A percentile compares a stretch with the other conserved stretches of the same genome.
These are phyloP conservation scores for Pichiaceae sp. DNA, from an alignment of 1,139 yeast genomes.

Conservation along the genomic window DNA sequence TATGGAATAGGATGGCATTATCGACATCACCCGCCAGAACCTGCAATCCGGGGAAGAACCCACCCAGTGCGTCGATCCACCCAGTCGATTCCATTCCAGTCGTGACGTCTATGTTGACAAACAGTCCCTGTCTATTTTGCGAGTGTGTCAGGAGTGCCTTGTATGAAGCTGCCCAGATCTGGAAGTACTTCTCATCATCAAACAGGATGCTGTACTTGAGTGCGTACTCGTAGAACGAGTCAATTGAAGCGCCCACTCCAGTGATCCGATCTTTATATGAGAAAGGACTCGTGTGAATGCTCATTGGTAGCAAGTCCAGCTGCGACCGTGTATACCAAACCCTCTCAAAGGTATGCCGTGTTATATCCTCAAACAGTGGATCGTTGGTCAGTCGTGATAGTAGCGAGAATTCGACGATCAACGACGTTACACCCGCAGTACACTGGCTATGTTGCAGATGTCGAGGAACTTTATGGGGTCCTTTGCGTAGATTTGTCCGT, in stretches of 20 bases:
- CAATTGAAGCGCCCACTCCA: constrained; percentile 91
- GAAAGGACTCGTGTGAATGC: constrained; percentile 43
- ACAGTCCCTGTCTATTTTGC: constrained; percentile 42
- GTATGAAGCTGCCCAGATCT: constrained; percentile 55
- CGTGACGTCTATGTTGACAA: constrained; percentile 47
- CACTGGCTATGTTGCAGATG: constrained; percentile 57
- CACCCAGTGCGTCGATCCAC: constrained; percentile 85
- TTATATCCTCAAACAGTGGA: constrained; percentile 53
- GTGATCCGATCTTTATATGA: constrained; percentile 54
- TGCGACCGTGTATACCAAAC: constrained; percentile 62
- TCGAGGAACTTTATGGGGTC: constrained; percentile 37
- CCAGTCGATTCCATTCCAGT: constrained; percentile 43
- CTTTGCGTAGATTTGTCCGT: constrained; percentile 53
- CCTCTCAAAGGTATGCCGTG: constrained; percentile 57
- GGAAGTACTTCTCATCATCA: constrained; percentile 51
- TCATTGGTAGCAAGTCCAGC: constrained; percentile 68
- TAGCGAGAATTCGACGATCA: constrained; percentile 70
- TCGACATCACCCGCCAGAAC: constrained; percentile 69
- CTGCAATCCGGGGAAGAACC: constrained; percentile 82
- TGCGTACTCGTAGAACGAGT: constrained; percentile 86
- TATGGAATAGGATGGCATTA: constrained; percentile 57
- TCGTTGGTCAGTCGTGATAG: constrained; percentile 70
- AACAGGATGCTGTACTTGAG: constrained; percentile 69
- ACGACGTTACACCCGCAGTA: constrained; percentile 80
- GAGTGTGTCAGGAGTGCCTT: constrained; percentile 46